phyloP scores from a whole-genome alignment of 164 flowering plant genomes.

The Warburgia ugandensis region DNA sequence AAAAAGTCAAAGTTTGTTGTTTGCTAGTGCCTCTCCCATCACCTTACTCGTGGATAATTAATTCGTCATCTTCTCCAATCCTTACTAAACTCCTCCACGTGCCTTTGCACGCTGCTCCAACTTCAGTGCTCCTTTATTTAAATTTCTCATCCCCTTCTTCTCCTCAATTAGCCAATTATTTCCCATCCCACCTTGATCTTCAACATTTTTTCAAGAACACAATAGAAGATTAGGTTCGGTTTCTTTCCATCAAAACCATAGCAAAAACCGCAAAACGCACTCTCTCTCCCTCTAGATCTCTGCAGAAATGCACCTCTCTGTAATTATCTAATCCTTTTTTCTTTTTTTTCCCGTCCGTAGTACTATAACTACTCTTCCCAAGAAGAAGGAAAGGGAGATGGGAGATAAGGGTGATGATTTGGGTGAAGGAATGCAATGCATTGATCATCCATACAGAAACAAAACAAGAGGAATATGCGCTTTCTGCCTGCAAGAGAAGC shows the following conservation, averaged over 20 bases:
- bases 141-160: too few relatives aligned
- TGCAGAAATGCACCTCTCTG: not conserved
- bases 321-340: not conserved
- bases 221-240: not conserved
- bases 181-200: not conserved
- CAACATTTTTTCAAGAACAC: not conserved
- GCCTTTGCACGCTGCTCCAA: constrained; percentile 8
- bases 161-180: not conserved
- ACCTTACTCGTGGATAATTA: too few relatives aligned
- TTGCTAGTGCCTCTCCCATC: not conserved
- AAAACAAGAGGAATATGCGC: constrained; percentile 87
- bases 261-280: too few relatives aligned
- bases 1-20: not conserved
- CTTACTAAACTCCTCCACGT: constrained; percentile 7
- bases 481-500: constrained; percentile 80
- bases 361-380: not conserved
- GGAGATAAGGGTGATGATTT: constrained; percentile 30
- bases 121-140: not conserved
- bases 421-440: constrained; percentile 65
- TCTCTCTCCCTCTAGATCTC: too few relatives aligned
- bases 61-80: not conserved
- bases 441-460: constrained; percentile 61
- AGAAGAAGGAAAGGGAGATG: constrained; percentile 12
- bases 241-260: too few relatives aligned
- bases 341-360: too few relatives aligned